Evolutionary conservation across 352 stramenopile species (phyloP).

Genomic region (Phytophthora multivora): DNA sequence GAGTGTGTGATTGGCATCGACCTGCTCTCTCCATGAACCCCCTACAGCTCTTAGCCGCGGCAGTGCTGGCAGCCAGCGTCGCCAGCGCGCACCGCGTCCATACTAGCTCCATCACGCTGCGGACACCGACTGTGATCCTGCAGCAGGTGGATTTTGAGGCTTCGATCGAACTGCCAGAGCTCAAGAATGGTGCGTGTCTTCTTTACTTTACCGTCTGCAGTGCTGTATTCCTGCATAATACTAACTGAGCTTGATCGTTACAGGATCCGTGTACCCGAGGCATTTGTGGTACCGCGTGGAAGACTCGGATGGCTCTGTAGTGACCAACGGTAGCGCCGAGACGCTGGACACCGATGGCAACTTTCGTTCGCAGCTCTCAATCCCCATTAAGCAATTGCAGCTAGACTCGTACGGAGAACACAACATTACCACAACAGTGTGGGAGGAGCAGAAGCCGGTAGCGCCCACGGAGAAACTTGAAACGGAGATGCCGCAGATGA

Average conservation of each 20-base stretch:
- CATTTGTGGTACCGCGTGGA: slow-evolving; percentile 61
- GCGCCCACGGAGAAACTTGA: neutral
- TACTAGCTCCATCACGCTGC: slow-evolving; percentile 12
- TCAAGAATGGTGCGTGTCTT: slow-evolving; percentile 70
- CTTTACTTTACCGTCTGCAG: neutral
- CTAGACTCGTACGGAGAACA: slow-evolving; percentile 50
- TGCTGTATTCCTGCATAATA: neutral
- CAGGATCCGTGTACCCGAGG: slow-evolving; percentile 73
- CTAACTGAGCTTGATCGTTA: neutral
- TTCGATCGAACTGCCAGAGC: slow-evolving; percentile 64
- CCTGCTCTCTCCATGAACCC: slow-evolving; percentile 15
- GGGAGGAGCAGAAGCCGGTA: slow-evolving; percentile 18
- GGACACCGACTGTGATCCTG: slow-evolving; percentile 73
- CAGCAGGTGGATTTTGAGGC: slow-evolving; percentile 70
- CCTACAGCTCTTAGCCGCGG: slow-evolving; percentile 12
- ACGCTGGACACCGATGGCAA: slow-evolving; percentile 75
- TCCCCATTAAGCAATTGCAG: slow-evolving; percentile 48
- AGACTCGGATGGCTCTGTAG: slow-evolving; percentile 47
- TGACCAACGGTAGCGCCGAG: slow-evolving; percentile 67
- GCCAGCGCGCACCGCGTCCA: slow-evolving; percentile 15
- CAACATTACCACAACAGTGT: slow-evolving; percentile 60
- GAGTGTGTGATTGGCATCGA: slow-evolving; percentile 12
- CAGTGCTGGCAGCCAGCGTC: neutral
- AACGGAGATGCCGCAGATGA: neutral
- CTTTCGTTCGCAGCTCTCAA: slow-evolving; percentile 54